Base-by-base conservation (phyloP, 495 filamentous ascomycete genomes). In the Margaritispora aquatica region DNA sequence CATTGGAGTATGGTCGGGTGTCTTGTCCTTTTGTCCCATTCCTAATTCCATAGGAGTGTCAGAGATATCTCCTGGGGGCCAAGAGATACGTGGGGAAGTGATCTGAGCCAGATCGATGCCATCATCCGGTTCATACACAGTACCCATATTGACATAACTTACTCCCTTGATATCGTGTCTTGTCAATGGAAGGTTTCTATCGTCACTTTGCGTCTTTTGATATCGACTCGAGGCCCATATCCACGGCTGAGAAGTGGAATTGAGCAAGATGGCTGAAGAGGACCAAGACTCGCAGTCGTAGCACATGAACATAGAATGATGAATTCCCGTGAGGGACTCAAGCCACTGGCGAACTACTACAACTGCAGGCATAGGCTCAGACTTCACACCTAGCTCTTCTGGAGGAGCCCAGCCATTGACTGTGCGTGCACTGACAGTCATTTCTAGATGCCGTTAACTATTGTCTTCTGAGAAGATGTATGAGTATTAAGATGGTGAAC, bases 101-200 rank as follows among this genome's bases (percentile, higher is more conserved):
- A 59, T 34, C 24, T 53, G 23, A 22, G 57, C 38, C 11, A 44
- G 38, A 44, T 15, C 17, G 10, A 83, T 84, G 11, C 82, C 83
- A 17, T 86, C 85, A n/a, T 84, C 85, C 0, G 77, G 66, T 0
- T 64, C 67, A 1, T 73, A 54, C 0, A 78, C 79, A 13, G 81
- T 87, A 21, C 84, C 85, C 73, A 88, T 80, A 62, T 87, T 89
- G 23, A 89, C 70, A 44, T 44, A 44, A 8, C 19, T 7, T 3
- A 44, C 38, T 3, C 38, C 38, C 38, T 44, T 44, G 3, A 2
- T n/a, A 17, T n/a, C 10, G 19, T 44, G 38, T 4, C 23, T 24
- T 10, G 2, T 22, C 17, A 61, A 11, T 4, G n/a, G 13, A 0
- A 61, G 8, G 0, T 61, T 26, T 1, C 7, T 19, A 21, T 54